phyloP scores from a whole-genome alignment of 2,329 filamentous ascomycete genomes.

The Aspergillus sp. region DNA sequence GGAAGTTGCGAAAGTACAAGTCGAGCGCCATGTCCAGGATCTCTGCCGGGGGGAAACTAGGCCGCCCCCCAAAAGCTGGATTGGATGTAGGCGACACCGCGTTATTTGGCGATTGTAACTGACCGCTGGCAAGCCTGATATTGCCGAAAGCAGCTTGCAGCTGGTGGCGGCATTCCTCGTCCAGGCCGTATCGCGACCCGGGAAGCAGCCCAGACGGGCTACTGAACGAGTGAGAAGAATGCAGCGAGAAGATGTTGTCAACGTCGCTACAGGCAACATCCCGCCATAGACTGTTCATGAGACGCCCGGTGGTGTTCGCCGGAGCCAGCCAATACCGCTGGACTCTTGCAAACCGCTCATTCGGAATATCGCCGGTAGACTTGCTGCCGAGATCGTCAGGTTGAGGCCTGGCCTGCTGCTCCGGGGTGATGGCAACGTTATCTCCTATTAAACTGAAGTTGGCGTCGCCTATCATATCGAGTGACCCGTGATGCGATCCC shows the following conservation, averaged over 20 bases:
- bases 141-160: conserved; percentile 39
- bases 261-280: conserved; percentile 36
- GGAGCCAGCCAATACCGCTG: conserved; percentile 45
- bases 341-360: conserved; percentile 43
- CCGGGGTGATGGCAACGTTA: conserved; percentile 19
- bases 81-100: conserved; percentile 20
- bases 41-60: conserved; percentile 51
- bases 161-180: conserved; percentile 43
- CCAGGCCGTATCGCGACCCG: conserved; percentile 38
- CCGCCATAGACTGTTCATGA: conserved; percentile 44
- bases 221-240: conserved; percentile 20
- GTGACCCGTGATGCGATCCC: conserved; percentile 27
- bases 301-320: conserved; percentile 36
- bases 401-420: conserved; percentile 25
- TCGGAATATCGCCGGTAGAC: conserved; percentile 33
- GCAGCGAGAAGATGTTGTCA: conserved; percentile 42
- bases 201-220: conserved; percentile 24
- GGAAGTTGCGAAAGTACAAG: conserved; percentile 55
- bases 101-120: conserved; percentile 20
- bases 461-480: conserved; percentile 28
- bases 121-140: conserved; percentile 13
- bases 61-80: conserved; percentile 26
- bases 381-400: conserved; percentile 23
- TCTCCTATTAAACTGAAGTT: conserved; percentile 26
- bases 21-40: conserved; percentile 56